A percentile compares a stretch with the other conserved stretches of the same genome.
Conservation (phyloP, 2,329 filamentous ascomycete genomes). For the Paecilomyces sp. region DNA sequence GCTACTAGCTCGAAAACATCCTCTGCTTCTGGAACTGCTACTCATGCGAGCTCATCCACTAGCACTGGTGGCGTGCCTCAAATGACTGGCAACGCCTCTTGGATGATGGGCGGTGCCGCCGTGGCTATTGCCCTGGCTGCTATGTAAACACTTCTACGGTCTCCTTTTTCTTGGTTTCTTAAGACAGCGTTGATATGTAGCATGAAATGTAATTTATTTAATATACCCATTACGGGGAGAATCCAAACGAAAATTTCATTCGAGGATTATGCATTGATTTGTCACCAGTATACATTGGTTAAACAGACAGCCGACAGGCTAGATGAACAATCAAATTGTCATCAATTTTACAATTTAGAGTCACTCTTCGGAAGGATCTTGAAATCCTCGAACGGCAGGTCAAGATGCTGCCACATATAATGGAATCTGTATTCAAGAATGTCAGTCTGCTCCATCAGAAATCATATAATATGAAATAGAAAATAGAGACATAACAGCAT, state of each 20-base stretch:
- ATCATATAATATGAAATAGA: not conserved
- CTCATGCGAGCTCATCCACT: not conserved
- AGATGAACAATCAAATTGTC: not conserved
- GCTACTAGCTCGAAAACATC: not conserved
- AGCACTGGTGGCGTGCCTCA: constrained; percentile 6
- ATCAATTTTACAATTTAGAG: not conserved
- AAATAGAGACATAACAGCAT: not conserved
- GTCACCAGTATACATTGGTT: not conserved
- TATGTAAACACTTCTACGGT: not conserved
- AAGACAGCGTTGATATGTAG: not conserved
- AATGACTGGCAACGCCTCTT: constrained; percentile 6
- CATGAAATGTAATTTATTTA: not conserved
- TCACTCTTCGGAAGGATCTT: constrained; percentile 4
- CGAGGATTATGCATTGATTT: not conserved
- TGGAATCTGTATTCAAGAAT: constrained; percentile 14
- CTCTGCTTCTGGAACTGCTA: constrained; percentile 1
- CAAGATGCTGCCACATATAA: constrained; percentile 62
- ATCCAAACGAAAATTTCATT: not conserved
- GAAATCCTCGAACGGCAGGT: constrained; percentile 36
- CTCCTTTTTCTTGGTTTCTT: not conserved
- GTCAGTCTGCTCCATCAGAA: not conserved
- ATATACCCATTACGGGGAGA: not conserved
- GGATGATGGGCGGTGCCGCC: constrained; percentile 8
- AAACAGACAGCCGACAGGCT: not conserved
- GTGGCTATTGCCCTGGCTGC: constrained; percentile 6